Conservation (phyloP, 495 filamentous ascomycete genomes). For the Rostrohypoxylon terebratum region DNA sequence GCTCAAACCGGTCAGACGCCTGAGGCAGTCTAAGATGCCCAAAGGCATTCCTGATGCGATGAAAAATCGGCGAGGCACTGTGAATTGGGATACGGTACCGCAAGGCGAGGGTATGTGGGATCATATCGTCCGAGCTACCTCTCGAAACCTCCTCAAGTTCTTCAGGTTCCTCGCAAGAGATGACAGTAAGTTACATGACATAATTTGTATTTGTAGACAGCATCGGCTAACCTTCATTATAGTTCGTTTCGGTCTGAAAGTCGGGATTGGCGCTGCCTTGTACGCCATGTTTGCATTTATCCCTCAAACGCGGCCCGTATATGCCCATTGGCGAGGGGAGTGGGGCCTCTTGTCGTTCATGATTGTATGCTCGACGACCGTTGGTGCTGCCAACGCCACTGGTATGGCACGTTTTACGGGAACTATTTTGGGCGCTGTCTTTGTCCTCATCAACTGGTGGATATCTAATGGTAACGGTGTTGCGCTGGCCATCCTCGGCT, state of each 20-base stretch:
- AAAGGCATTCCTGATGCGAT: constrained; percentile 61
- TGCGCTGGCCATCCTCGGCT: constrained; percentile 80
- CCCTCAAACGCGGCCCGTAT: constrained; percentile 78
- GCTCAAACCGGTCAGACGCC: constrained; percentile 51
- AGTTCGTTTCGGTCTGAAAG: constrained; percentile 86
- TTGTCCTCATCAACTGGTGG: constrained; percentile 82
- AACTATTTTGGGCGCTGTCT: constrained; percentile 82
- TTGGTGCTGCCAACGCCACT: constrained; percentile 93
- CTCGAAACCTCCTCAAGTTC: constrained; percentile 54
- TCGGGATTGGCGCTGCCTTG: constrained; percentile 85
- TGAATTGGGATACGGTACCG: constrained; percentile 57
- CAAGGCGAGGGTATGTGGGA: constrained; percentile 48
- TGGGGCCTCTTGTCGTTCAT: constrained; percentile 98
- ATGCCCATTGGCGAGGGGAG: constrained; percentile 91
- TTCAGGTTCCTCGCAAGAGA: constrained; percentile 60
- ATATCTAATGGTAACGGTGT: constrained; percentile 76
- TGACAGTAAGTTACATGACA: constrained; percentile 57
- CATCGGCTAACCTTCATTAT: constrained; percentile 46
- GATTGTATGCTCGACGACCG: constrained; percentile 97
- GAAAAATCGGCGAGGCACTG: constrained; percentile 55
- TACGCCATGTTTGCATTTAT: constrained; percentile 91
- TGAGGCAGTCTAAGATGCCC: constrained; percentile 60
- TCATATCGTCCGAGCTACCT: constrained; percentile 51
- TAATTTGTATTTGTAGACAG: not conserved
- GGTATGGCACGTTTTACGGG: constrained; percentile 88